Conservation (phyloP, 177 flowering plant genomes). For the Vitis hybrid region DNA sequence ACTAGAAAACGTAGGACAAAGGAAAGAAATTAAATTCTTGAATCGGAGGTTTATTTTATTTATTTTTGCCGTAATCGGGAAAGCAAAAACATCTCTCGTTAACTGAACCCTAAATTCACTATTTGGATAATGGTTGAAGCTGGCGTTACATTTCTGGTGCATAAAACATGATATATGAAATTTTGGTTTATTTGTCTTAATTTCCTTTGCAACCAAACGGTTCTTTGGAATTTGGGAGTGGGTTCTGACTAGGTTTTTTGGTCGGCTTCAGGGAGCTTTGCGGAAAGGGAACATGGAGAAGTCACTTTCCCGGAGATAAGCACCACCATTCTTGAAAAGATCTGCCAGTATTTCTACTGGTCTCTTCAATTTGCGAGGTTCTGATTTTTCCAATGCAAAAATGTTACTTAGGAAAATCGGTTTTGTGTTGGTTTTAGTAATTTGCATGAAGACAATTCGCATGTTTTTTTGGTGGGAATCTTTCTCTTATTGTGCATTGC, state of each 20-base stretch:
- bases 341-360: conserved; percentile 96
- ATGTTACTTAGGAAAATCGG: neutral
- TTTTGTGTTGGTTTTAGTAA: neutral
- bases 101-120: no score
- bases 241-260: neutral
- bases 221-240: neutral
- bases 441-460: no score
- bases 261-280: conserved; percentile 53
- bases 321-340: conserved; percentile 83
- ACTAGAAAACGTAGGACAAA: no score
- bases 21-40: no score
- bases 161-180: neutral
- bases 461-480: no score
- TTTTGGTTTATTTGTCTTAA: neutral
- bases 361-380: conserved; percentile 85
- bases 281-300: conserved; percentile 70
- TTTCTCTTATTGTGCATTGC: no score
- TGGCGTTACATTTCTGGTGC: no score
- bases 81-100: no score
- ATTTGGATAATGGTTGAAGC: no score
- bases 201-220: neutral
- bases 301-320: conserved; percentile 92
- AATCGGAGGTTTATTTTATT: no score
- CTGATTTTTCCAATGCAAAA: neutral
- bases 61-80: no score